phyloP scores from a whole-genome alignment of 2,329 filamentous ascomycete species.

The Scedosporium dehoogii region DNA sequence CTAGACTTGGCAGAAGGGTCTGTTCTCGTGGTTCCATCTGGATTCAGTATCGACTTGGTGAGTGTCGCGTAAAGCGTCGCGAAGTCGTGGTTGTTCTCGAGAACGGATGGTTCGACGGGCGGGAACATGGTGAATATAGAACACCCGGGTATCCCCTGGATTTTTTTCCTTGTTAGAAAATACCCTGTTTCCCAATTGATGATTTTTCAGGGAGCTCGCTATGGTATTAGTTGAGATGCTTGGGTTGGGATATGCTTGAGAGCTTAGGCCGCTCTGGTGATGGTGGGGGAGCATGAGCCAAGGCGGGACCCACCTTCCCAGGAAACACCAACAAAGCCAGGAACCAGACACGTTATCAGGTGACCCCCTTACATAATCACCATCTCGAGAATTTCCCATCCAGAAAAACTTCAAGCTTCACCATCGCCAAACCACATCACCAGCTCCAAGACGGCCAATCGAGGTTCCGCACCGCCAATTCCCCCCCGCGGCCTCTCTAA shows the following conservation, averaged over 20 bases:
- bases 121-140: constrained; percentile 38
- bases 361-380: background rate
- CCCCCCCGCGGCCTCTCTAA: background rate
- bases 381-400: background rate
- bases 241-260: too few species aligned
- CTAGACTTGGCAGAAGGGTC: constrained; percentile 39
- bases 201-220: too few species aligned
- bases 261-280: too few species aligned
- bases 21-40: constrained; percentile 47
- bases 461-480: background rate
- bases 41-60: constrained; percentile 42
- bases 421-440: background rate
- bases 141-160: background rate
- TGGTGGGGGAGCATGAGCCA: too few species aligned
- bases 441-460: background rate
- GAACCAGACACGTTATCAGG: too few species aligned
- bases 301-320: too few species aligned
- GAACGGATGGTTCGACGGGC: constrained; percentile 42
- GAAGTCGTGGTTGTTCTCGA: constrained; percentile 50
- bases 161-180: background rate
- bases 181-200: too few species aligned
- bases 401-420: background rate
- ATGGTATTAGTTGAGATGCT: too few species aligned
- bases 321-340: too few species aligned
- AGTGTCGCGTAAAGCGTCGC: constrained; percentile 47